Conservation (phyloP, 306 rosid genomes). For the Pyrus bretschneideri region DNA sequence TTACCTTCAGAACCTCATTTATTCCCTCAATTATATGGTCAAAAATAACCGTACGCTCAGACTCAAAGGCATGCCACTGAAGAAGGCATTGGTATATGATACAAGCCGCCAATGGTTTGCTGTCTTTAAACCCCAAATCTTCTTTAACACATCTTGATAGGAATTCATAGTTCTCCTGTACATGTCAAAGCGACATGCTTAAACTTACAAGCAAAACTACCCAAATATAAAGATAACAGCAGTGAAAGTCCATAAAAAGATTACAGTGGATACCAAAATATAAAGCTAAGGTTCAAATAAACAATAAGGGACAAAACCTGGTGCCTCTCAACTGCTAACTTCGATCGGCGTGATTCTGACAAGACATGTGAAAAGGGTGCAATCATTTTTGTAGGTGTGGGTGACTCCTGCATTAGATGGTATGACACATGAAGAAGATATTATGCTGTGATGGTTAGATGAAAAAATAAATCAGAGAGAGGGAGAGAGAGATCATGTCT, state of each 20-base stretch:
- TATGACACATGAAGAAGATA: not conserved
- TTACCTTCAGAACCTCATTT: conserved; percentile 79
- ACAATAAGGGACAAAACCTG: conserved; percentile 48
- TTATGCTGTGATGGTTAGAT: conserved; percentile 1
- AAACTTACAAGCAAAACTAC: not conserved
- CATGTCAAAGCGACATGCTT: conserved; percentile 3
- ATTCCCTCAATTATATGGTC: conserved; percentile 87
- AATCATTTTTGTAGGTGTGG: conserved; percentile 76
- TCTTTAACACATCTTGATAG: conserved; percentile 84
- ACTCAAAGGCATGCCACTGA: conserved; percentile 97
- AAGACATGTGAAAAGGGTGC: conserved; percentile 45
- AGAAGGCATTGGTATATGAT: conserved; percentile 86
- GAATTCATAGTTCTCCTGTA: conserved; percentile 84
- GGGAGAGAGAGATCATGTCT: conserved; percentile 19
- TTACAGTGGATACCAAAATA: not conserved
- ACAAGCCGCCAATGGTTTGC: conserved; percentile 82
- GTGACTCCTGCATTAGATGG: conserved; percentile 64
- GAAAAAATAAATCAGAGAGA: not conserved
- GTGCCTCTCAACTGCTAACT: conserved; percentile 66
- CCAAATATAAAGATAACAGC: not conserved
- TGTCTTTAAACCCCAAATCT: conserved; percentile 75
- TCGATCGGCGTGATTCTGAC: conserved; percentile 78
- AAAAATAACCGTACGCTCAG: conserved; percentile 88
- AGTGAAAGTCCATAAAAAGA: not conserved
- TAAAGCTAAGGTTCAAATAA: not conserved